Percentiles rank a stretch among this genome's conserved stretches.
These are phyloP conservation scores for Pseudogymnoascus sp. DNA, from an alignment of 2,329 filamentous ascomycete genomes.

Conservation along the genomic window DNA sequence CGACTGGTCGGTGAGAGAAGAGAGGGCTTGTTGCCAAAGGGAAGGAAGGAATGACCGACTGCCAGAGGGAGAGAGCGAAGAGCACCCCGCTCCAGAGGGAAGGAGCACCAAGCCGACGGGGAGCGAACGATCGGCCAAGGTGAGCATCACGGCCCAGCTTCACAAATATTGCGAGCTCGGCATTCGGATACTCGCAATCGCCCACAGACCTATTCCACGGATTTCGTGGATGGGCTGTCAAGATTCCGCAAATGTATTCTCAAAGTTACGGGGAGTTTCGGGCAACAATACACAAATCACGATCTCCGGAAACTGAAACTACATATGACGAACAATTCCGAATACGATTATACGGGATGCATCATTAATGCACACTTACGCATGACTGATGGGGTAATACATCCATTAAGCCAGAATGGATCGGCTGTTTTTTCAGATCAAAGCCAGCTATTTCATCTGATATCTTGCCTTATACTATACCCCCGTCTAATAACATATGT, in stretches of 20 bases:
- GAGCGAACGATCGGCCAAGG: background rate
- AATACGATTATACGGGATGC: background rate
- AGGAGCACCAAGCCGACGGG: background rate
- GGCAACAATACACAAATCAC: background rate
- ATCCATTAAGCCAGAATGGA: background rate
- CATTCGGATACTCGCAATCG: background rate
- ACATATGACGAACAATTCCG: background rate
- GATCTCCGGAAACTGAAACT: background rate
- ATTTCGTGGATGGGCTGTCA: background rate
- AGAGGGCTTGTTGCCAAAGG: background rate
- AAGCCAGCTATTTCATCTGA: background rate
- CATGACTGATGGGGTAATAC: background rate
- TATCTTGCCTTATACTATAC: background rate
- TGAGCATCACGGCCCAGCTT: background rate
- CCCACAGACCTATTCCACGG: background rate
- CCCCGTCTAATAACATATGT: background rate
- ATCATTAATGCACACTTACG: conserved; percentile 5
- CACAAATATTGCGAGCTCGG: background rate
- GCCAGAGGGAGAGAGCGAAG: background rate
- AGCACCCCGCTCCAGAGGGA: background rate
- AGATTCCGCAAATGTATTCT: background rate
- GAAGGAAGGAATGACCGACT: background rate
- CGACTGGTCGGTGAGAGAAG: background rate
- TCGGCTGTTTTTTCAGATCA: background rate
- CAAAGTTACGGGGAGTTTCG: background rate